phyloP scores from a whole-genome alignment of 768 basidiomycete species.

The Psilocybe cyanescens region DNA sequence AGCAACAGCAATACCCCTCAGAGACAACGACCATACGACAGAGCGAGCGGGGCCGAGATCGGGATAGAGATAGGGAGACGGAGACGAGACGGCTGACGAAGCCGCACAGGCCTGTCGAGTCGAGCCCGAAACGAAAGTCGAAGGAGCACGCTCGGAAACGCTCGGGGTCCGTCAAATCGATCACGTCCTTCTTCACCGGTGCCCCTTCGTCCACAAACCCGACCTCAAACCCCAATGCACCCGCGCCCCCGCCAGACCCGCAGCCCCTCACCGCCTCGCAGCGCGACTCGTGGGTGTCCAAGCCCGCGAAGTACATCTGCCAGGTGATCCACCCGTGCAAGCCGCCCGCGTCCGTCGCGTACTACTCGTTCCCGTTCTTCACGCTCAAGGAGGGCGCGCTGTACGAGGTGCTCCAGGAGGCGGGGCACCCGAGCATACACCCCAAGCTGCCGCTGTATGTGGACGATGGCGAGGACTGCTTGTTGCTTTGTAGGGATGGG shows the following conservation, averaged over 20 bases:
- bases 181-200: conserved; percentile 38
- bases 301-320: conserved; percentile 65
- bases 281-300: conserved; percentile 47
- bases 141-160: conserved; percentile 31
- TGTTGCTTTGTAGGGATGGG: conserved; percentile 69
- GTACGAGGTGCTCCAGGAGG: conserved; percentile 73
- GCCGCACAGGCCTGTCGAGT: conserved; percentile 16
- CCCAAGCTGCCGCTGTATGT: conserved; percentile 76
- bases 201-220: conserved; percentile 5
- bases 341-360: conserved; percentile 65
- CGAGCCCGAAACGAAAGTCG: conserved; percentile 21
- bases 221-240: not conserved
- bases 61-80: conserved; percentile 15
- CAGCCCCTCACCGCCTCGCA: conserved; percentile 31
- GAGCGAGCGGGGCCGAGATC: not conserved
- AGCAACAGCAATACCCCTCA: not conserved
- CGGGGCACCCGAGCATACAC: conserved; percentile 78
- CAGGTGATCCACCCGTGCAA: conserved; percentile 70
- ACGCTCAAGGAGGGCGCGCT: conserved; percentile 62
- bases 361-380: conserved; percentile 81
- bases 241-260: conserved; percentile 16
- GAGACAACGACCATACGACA: not conserved
- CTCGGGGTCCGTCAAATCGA: conserved; percentile 38
- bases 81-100: not conserved
- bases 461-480: conserved; percentile 78